Base-by-base conservation (phyloP, 2,329 filamentous ascomycete species). In the Cyclaneusma minus region DNA sequence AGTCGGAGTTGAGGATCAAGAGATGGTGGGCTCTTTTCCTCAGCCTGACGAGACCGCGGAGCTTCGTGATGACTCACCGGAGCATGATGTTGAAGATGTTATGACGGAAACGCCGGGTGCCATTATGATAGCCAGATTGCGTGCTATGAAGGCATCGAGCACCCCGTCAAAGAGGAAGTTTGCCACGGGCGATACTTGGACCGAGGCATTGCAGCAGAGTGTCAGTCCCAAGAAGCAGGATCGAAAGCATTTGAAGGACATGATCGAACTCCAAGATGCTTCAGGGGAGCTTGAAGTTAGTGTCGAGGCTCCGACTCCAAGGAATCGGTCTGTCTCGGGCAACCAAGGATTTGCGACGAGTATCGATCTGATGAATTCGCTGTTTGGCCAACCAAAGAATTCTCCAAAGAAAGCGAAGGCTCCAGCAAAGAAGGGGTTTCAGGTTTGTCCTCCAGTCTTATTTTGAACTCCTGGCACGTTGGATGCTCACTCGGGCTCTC, bases 311-410 rank as follows among this genome's bases (percentile, higher is more conserved):
- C 56, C 32, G 24, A 35, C 37, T 60, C 36, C 53, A 51, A 36
- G 31, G 24, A 35, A 20, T 21, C 22, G 36, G 35, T 41, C 37
- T 21, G 35, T 40, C 11, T 43, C 41, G 16, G 43, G 45, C 28
- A 60, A 64, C 28, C 68, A 69, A 36, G 75, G 77, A 1, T 87
- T 93, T 51, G 68, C 73, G 12, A 93, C 79, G 12, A 85, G 80
- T 44, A 92, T 95, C 54, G 89, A 94, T 57, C 60, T 94, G 48
- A 94, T 93, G 83, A 87, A 92, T 48, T 92, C 83, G 24, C 60
- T 94, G 29, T 94, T 91, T 52, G 78, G 80, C 49, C 69, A 77
- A 52, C 64, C 72, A 35, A 71, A 68, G 56, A 62, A 60, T 28
- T 62, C 62, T 36, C 52, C 56, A 28, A 59, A 66, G 42, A 66